These are phyloP conservation scores for Starmerella tilneyi DNA, from an alignment of 805 yeast genomes.

Conservation along the genomic window DNA sequence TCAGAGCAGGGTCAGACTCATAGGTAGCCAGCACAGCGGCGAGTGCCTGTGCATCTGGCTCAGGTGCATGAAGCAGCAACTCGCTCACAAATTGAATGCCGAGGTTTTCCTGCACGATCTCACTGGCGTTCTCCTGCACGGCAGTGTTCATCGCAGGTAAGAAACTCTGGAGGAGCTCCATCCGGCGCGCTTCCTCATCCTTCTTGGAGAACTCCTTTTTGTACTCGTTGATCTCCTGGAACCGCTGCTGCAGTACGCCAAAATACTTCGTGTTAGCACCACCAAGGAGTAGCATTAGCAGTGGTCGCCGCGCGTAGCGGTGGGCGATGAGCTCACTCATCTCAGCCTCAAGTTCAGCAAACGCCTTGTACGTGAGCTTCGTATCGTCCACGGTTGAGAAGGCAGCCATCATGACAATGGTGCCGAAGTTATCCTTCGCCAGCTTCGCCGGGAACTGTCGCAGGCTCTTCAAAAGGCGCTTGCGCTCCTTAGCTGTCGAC, in stretches of 20 bases:
- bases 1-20: constrained; percentile 51
- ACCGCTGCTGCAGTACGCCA: constrained; percentile 46
- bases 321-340: constrained; percentile 50
- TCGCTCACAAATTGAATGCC: constrained; percentile 81
- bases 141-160: constrained; percentile 54
- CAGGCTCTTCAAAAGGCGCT: constrained; percentile 58
- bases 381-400: constrained; percentile 91
- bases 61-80: constrained; percentile 45
- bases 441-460: constrained; percentile 66
- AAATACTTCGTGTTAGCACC: constrained; percentile 65
- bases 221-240: constrained; percentile 50
- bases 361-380: constrained; percentile 64
- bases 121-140: constrained; percentile 42
- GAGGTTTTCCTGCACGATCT: constrained; percentile 41
- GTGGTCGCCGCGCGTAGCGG: constrained; percentile 81
- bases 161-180: constrained; percentile 55
- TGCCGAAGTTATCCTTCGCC: constrained; percentile 78
- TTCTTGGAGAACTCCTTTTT: constrained; percentile 71
- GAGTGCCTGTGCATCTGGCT: constrained; percentile 26
- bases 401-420: constrained; percentile 62
- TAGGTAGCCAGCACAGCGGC: constrained; percentile 42
- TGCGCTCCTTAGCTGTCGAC: constrained; percentile 89
- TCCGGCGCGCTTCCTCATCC: constrained; percentile 64
- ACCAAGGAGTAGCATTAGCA: constrained; percentile 68
- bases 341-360: constrained; percentile 39